phyloP scores from a whole-genome alignment of 805 yeast genomes.

The Pichia insulana region DNA sequence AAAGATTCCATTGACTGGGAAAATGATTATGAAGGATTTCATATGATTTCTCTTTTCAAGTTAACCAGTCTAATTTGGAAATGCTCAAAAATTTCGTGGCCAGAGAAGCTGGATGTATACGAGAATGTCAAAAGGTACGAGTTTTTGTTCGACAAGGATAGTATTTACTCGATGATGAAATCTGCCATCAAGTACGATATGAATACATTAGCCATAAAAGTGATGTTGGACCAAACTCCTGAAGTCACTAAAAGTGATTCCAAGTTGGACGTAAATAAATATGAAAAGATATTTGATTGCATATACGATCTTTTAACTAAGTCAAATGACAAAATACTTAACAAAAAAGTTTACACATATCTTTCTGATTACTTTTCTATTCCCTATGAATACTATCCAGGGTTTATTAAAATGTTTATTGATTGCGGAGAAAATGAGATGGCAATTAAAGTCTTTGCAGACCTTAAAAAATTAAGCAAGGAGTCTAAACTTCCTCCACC shows the following conservation, averaged over 20 bases:
- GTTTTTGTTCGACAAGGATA: conserved; percentile 28
- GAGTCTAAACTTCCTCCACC: conserved; percentile 46
- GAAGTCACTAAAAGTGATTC: conserved; percentile 29
- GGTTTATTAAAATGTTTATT: conserved; percentile 50
- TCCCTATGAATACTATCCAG: conserved; percentile 51
- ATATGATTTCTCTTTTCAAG: conserved; percentile 21
- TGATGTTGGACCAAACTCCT: conserved; percentile 14
- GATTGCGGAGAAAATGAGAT: conserved; percentile 47
- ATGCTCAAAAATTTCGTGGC: conserved; percentile 13
- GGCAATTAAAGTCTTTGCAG: conserved; percentile 53
- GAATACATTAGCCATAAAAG: conserved; percentile 11
- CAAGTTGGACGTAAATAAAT: conserved; percentile 15
- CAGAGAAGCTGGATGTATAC: conserved; percentile 26
- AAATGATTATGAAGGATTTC: conserved; percentile 24
- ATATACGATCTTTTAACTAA: conserved; percentile 8
- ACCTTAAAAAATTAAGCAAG: conserved; percentile 47
- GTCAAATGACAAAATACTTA: conserved; percentile 26
- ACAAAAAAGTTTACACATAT: conserved; percentile 52
- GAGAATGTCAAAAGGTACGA: conserved; percentile 35
- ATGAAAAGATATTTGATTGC: conserved; percentile 14
- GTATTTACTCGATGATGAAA: conserved; percentile 31
- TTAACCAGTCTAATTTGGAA: conserved; percentile 18
- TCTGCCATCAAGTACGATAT: conserved; percentile 9
- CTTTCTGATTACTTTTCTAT: conserved; percentile 46
- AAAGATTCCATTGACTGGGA: conserved; percentile 39